Conservation (phyloP, 1,284 basidiomycete species). For the Phenoliferia sp. region DNA sequence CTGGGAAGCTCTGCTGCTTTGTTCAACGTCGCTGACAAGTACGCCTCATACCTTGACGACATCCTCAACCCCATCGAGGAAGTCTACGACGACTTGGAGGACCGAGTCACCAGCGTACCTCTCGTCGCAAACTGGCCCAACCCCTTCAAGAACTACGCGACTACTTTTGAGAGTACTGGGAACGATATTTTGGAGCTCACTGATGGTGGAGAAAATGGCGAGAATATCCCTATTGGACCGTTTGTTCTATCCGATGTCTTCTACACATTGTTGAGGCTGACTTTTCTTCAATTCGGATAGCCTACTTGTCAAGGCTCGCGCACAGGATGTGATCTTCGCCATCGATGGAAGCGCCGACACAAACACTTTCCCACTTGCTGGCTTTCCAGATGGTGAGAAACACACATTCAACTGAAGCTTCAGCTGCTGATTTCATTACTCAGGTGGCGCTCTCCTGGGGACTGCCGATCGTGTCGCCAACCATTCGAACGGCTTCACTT, state of each 20-base stretch:
- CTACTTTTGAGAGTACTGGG: not conserved
- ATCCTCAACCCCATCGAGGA: too few species aligned
- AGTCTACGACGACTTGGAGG: constrained; percentile 37
- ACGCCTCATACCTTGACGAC: too few species aligned
- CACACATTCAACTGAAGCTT: not conserved
- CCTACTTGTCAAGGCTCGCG: constrained; percentile 58
- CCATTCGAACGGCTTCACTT: constrained; percentile 4
- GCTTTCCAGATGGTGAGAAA: not conserved
- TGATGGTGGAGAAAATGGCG: constrained; percentile 46
- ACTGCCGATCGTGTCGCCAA: constrained; percentile 35
- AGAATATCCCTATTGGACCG: constrained; percentile 23
- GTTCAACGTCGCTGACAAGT: constrained; percentile 28
- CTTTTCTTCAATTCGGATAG: not conserved
- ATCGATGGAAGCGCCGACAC: constrained; percentile 58
- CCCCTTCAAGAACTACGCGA: constrained; percentile 29
- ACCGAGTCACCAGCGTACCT: constrained; percentile 36
- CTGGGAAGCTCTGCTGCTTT: constrained; percentile 42
- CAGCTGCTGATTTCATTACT: not conserved
- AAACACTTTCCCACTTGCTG: constrained; percentile 3
- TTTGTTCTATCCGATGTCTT: not conserved
- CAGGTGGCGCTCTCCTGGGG: constrained; percentile 51
- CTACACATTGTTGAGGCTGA: not conserved
- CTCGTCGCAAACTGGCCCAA: constrained; percentile 26
- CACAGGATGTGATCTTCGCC: constrained; percentile 62
- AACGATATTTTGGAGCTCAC: constrained; percentile 44